Evolutionary conservation across 768 basidiomycete genomes (phyloP).

Genomic region (Termitomyces bulborhizus): DNA sequence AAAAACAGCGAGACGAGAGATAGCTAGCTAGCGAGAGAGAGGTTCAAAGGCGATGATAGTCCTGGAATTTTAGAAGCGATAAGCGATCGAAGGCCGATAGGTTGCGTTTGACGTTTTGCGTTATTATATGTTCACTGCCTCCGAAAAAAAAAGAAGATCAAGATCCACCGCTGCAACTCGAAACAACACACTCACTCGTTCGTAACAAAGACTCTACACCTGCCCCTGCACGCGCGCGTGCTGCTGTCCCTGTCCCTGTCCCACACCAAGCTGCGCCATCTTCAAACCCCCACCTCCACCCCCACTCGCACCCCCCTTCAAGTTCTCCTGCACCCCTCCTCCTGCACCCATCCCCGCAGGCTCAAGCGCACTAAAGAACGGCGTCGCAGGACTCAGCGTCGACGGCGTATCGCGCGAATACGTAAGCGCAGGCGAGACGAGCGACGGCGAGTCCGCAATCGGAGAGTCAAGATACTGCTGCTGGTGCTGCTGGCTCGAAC

Average conservation of each 20-base stretch:
- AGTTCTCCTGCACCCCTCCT: not conserved
- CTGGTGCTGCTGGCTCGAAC: not conserved
- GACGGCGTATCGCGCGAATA: constrained; percentile 60
- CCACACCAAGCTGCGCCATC: not conserved
- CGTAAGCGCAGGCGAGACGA: constrained; percentile 63
- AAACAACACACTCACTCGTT: not conserved
- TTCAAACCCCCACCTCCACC: not conserved
- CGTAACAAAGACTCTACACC: not conserved
- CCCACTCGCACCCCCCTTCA: not conserved
- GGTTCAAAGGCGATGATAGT: not conserved
- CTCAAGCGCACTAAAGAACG: constrained; percentile 64
- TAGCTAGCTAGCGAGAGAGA: not conserved
- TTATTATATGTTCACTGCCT: not conserved
- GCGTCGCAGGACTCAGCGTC: constrained; percentile 65
- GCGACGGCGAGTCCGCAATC: constrained; percentile 34
- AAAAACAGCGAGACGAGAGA: no score
- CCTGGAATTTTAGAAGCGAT: not conserved
- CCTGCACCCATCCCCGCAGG: constrained; percentile 26
- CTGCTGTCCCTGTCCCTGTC: not conserved
- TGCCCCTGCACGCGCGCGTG: not conserved
- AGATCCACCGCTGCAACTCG: no score
- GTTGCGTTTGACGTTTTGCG: not conserved
- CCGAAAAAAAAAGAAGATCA: not conserved
- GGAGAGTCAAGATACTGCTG: not conserved
- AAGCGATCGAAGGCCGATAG: not conserved